phyloP scores from a whole-genome alignment of 2,329 filamentous ascomycete genomes.

The Pezicula neosporulosa region DNA sequence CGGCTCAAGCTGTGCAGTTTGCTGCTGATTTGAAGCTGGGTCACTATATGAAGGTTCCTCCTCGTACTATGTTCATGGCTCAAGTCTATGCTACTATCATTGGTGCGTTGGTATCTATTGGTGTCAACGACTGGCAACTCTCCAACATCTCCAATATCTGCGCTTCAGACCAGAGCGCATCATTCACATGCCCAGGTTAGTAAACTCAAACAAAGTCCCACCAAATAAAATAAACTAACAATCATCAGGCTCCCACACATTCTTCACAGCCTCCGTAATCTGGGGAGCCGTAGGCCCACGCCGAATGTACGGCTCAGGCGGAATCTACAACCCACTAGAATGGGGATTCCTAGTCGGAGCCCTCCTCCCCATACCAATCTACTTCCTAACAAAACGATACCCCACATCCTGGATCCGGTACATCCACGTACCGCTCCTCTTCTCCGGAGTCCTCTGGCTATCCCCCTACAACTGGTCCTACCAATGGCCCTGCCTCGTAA shows the following conservation, averaged over 20 bases:
- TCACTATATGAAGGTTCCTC: constrained; percentile 66
- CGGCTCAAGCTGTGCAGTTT: constrained; percentile 33
- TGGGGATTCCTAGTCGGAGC: constrained; percentile 39
- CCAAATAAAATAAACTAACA: too few species aligned
- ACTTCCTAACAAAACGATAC: constrained; percentile 46
- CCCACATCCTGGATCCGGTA: constrained; percentile 60
- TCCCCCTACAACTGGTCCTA: constrained; percentile 36
- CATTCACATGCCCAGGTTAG: constrained; percentile 54
- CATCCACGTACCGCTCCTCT: constrained; percentile 30
- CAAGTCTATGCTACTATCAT: constrained; percentile 46
- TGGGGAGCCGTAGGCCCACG: constrained; percentile 64
- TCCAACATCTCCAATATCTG: constrained; percentile 42
- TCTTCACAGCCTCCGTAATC: constrained; percentile 61
- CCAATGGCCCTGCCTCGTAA: constrained; percentile 37
- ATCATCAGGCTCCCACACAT: constrained; percentile 49
- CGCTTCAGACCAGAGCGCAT: constrained; percentile 42
- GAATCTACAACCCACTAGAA: constrained; percentile 59
- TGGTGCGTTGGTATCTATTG: constrained; percentile 44
- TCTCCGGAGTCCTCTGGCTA: neutral
- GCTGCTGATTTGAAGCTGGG: constrained; percentile 47
- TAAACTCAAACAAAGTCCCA: neutral
- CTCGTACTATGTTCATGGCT: constrained; percentile 44
- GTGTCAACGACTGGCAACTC: constrained; percentile 45
- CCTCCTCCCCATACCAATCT: constrained; percentile 57
- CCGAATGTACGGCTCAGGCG: constrained; percentile 59